Base-by-base conservation (phyloP, 2,329 filamentous ascomycete genomes). In the Fusarium multiceps region DNA sequence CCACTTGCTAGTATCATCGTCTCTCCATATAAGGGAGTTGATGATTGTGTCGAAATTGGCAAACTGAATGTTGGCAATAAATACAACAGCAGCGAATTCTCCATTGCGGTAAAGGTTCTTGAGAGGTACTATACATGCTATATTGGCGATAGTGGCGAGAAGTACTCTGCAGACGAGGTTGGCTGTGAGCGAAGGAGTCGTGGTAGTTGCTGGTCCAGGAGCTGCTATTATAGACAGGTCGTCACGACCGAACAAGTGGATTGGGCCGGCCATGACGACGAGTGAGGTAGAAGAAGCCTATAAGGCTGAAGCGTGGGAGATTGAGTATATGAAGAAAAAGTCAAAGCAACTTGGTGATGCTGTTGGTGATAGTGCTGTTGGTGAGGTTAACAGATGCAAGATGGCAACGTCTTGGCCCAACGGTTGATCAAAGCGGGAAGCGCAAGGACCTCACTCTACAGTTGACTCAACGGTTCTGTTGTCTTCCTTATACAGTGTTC, bases 1-100 rank as follows among this genome's bases (percentile, higher is more conserved):
- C 87, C 87, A 89, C 34, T 64, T 66, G 32, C 71, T 72, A 60
- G 84, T 82, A 73, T 88, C 76, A 73, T 89, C 80, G 72, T 84
- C 76, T 62, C 78, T 82, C 87, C 87, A 89, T 66, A 88, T 80
- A 27, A 86, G 78, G 2, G 86, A 78, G 76, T 86, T 86, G 78
- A 85, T 30, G 56, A 86, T 75, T 49, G 83, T 84, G 56, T 84
- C 74, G 43, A 84, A n/a, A 76, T 87, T 87, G 72, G 82, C 73
- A 55, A 85, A 23, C 59, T 82, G 78, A 63, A 85, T 79, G 58
- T 79, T 81, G 72, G 78, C 55, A 68, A 88, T 83, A 69, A 88
- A 81, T 54, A 86, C 77, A 62, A 81, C 79, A 40, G 85, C 87
- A 3, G 85, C 83, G 60, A 88, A 82, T 74, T 89, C 87, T 23